These are phyloP conservation scores for Nannochloropsis salina DNA, from an alignment of 108 stramenopile species.

Conservation along the genomic window DNA sequence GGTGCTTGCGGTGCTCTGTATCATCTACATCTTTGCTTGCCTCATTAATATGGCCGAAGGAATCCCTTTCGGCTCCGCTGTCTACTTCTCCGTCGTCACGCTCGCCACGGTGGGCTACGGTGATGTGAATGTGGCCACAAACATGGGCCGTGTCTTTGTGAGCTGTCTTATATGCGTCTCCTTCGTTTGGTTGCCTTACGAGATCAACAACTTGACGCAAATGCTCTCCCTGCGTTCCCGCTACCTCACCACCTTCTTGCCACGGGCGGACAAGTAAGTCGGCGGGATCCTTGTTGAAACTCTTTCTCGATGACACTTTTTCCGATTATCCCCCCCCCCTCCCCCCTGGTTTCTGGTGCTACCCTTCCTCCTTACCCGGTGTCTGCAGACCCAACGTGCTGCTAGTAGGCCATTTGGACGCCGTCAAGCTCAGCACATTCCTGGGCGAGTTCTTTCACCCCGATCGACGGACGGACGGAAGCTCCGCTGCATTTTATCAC, in stretches of 20 bases:
- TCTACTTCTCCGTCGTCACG: not conserved
- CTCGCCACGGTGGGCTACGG: not conserved
- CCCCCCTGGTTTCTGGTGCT: not conserved
- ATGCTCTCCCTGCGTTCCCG: not conserved
- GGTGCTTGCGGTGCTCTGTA: not conserved
- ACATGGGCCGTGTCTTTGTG: not conserved
- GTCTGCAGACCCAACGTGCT: not conserved
- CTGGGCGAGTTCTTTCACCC: conserved; percentile 4
- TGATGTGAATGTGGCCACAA: not conserved
- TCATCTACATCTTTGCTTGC: not conserved
- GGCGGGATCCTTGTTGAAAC: too few relatives aligned
- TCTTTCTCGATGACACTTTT: not conserved
- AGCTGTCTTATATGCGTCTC: conserved; percentile 12
- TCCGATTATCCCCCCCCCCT: not conserved
- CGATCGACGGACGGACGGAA: conserved; percentile 15
- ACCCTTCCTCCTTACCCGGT: not conserved
- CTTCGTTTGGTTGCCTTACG: not conserved
- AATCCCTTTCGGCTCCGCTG: not conserved
- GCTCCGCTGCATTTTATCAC: not conserved
- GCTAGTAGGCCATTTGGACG: not conserved
- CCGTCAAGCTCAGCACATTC: not conserved
- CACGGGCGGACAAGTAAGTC: not conserved
- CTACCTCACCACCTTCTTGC: not conserved
- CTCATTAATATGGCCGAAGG: not conserved
- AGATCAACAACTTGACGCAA: conserved; percentile 4